Evolutionary conservation across 129 eudicot species (phyloP), one percentile per base, ranked within the genome.

Genomic region (Flaveria robusta): DNA sequence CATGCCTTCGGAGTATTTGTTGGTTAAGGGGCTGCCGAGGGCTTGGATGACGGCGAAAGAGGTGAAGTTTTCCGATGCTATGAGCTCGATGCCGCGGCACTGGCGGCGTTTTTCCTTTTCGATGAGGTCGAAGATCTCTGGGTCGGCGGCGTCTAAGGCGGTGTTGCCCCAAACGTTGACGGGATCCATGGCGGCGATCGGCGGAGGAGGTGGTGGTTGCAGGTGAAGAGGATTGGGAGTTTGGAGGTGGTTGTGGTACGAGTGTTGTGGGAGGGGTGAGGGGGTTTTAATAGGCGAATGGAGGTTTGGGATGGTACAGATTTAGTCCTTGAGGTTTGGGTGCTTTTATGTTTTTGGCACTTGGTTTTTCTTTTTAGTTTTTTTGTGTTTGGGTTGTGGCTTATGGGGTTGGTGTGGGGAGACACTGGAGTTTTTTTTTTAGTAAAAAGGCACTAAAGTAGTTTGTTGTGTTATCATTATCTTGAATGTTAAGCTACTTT

Each of bases 51-150:
- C 99, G 70, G 99, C 99, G 78, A 89, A 89, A 9, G 99, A 94
- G 16, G 99, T 94, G 97, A 94, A 94, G 78, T 93, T 94, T 46
- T 94, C 99, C 0, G 99, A 94, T 1, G 99, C 99, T 15, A 94
- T 94, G 56, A 94, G 97, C 74, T 92, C 97, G 79, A 92, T 92
- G 7, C 98, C 98, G 22, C 87, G 92, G 75, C 90, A 87, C 67
- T 93, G 98, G 14, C 98, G 87, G 75, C 96, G 91, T 51, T 93
- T 93, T 50, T 93, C 98, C 18, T 90, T 85, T 77, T 93, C 98
- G 14, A 93, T 91, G 1, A 93, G 97, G 83, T 91, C 97, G 52
- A 85, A 86, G 86, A 93, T 88, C 12, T 93, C 98, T 0, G 98
- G 98, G 69, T 93, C 98, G 41, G 88, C 84, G 43, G 83, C 68